Percentiles rank a stretch among this genome's conserved stretches.
Conservation (phyloP, 2,329 filamentous ascomycete species). For the Pseudogymnoascus sp. region DNA sequence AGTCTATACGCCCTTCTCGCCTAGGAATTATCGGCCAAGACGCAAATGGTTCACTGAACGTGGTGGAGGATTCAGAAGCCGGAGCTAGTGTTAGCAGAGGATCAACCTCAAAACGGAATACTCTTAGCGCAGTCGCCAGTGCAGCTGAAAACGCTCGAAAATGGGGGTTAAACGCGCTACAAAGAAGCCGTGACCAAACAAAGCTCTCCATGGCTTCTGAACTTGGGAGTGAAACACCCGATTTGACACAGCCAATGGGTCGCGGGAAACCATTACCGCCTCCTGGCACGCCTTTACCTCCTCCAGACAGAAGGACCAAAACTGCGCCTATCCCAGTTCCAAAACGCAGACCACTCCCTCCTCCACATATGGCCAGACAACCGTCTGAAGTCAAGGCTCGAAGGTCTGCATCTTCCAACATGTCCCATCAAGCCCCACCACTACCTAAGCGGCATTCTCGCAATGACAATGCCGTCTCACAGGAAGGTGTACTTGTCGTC, state of each 20-base stretch:
- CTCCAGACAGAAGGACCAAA: conserved; percentile 54
- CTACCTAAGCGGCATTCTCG: conserved; percentile 40
- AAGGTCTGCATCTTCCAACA: neutral
- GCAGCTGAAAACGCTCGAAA: conserved; percentile 50
- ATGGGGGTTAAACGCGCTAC: conserved; percentile 54
- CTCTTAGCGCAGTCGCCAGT: conserved; percentile 49
- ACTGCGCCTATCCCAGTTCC: conserved; percentile 51
- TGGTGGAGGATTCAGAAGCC: neutral
- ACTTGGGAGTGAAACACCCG: conserved; percentile 16
- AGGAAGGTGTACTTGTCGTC: conserved; percentile 48
- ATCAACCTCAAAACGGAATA: conserved; percentile 42
- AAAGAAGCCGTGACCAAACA: conserved; percentile 38
- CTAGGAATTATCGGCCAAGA: neutral
- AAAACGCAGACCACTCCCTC: conserved; percentile 57
- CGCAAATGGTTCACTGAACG: neutral
- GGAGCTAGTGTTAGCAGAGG: conserved; percentile 30
- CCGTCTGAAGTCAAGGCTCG: conserved; percentile 13
- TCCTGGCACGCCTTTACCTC: conserved; percentile 71
- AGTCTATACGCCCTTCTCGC: neutral
- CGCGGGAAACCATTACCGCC: conserved; percentile 76
- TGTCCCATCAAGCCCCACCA: conserved; percentile 31
- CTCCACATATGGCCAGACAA: conserved; percentile 32
- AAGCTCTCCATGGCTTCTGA: conserved; percentile 28
- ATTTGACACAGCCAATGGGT: conserved; percentile 62
- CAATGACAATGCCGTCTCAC: conserved; percentile 29